These are phyloP conservation scores for Phaeosphaeria sp. DNA, from an alignment of 2,329 filamentous ascomycete species.

Conservation along the genomic window DNA sequence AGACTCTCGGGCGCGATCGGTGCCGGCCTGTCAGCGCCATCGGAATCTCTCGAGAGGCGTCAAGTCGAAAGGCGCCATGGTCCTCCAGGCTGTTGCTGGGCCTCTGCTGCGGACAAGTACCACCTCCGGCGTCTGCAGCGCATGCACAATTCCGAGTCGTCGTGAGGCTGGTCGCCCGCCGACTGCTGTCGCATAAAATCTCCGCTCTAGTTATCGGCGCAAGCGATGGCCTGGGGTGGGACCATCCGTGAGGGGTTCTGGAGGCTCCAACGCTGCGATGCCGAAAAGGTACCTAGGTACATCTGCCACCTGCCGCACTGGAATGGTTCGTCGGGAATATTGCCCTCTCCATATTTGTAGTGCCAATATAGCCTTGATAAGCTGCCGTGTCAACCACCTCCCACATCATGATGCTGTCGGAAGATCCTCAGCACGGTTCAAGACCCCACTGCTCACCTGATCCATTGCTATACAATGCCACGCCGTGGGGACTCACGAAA, in stretches of 20 bases:
- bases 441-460: constrained; percentile 14
- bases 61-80: constrained; percentile 5
- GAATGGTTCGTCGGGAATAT: constrained; percentile 22
- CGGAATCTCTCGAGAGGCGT: constrained; percentile 15
- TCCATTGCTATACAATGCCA: constrained; percentile 5
- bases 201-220: constrained; percentile 20
- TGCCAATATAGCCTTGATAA: constrained; percentile 20
- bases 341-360: constrained; percentile 21
- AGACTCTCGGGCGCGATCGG: constrained; percentile 19
- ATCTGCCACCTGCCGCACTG: constrained; percentile 36
- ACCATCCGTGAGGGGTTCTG: constrained; percentile 23
- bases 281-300: constrained; percentile 28
- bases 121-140: constrained; percentile 12
- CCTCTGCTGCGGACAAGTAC: neutral
- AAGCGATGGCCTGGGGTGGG: constrained; percentile 31
- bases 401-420: neutral
- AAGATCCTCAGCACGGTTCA: constrained; percentile 6
- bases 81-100: constrained; percentile 3
- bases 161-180: neutral
- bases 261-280: constrained; percentile 19
- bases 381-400: constrained; percentile 21
- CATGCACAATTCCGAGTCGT: constrained; percentile 10
- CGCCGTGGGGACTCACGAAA: neutral
- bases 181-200: constrained; percentile 5
- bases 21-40: constrained; percentile 32